Evolutionary conservation across 1,284 basidiomycete genomes (phyloP), one percentile per base, ranked within the genome.

Genomic region (Phylloboletellus chloephorus): DNA sequence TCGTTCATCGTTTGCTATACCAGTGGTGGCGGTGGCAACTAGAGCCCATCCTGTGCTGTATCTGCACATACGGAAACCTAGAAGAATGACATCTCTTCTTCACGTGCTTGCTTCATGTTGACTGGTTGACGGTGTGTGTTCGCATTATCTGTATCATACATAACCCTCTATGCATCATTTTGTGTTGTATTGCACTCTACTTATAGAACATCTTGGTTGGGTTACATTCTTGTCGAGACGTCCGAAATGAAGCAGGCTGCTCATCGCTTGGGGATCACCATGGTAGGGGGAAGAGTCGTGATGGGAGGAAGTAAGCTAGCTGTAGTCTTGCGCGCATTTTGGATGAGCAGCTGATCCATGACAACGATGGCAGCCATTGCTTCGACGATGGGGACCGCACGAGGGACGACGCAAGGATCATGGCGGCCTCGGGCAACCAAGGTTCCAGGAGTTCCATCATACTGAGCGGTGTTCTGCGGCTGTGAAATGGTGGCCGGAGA

Each of bases 351-450:
- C 55, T 84, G 77, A 63, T 99, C 96, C 85, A 98, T 93, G 54
- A 97, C 74, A 47, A 96, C 94, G 31, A 98, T 72, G 15, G 88
- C 85, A 1, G 95, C 92, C 96, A 99, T 98, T 1, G 91, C 82
- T 71, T 99, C 96, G 21, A 98, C 94, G 56, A 99, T 99, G 30
- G 96, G 94, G 8, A 99, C 92, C 7, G 96, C 96, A 30, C 89
- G 82, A 22, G 96, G 95, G 6, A 98, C 93, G 33, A 99, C 96
- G 60, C 96, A 99, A 9, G 96, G 95, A 64, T 98, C 94, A 66
- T 97, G 94, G 45, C 96, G 76, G 8, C 96, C 96, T 34, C 92
- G 76, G 19, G 95, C 88, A 23, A 90, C 91, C 32, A 99, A 76
- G 22, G 78, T 79, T 21, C 96, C 96, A 0, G 77, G 69, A 12